Evolutionary conservation across 2,329 filamentous ascomycete species (phyloP).

Genomic region (Cladosporium colombiae): DNA sequence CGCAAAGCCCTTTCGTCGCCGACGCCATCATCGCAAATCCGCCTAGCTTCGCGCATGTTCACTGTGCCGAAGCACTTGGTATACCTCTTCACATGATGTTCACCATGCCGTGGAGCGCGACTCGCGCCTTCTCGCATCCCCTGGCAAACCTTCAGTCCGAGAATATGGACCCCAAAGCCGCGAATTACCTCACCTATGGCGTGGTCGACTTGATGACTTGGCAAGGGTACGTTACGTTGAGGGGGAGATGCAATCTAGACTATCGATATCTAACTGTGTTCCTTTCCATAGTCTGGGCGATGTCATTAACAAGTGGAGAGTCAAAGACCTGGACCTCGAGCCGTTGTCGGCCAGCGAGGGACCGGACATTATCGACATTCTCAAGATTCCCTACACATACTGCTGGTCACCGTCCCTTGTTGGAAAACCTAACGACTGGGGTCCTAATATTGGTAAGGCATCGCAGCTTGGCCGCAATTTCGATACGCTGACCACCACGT

Average conservation of each 20-base stretch:
- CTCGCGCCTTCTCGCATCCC: constrained; percentile 78
- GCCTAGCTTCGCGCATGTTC: constrained; percentile 72
- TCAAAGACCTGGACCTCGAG: constrained; percentile 65
- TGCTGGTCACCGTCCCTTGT: constrained; percentile 39
- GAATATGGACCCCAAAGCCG: constrained; percentile 69
- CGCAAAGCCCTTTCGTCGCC: constrained; percentile 72
- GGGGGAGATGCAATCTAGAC: not conserved
- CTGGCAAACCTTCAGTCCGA: constrained; percentile 72
- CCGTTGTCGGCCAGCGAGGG: constrained; percentile 76
- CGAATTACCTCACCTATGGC: constrained; percentile 78
- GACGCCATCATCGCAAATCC: constrained; percentile 77
- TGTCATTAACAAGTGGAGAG: constrained; percentile 72
- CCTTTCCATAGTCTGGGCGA: constrained; percentile 60
- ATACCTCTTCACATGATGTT: constrained; percentile 83
- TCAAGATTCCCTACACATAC: too few relatives aligned
- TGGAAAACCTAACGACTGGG: constrained; percentile 7
- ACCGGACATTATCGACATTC: constrained; percentile 41
- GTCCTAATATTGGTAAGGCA: constrained; percentile 36
- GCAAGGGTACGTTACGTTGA: constrained; percentile 38
- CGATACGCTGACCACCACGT: not conserved
- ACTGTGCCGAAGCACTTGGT: constrained; percentile 71
- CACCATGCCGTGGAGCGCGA: constrained; percentile 89
- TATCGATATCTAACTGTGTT: not conserved
- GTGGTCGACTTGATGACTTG: constrained; percentile 79
- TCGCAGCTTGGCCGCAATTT: not conserved